Evolutionary conservation across 1,284 basidiomycete genomes (phyloP).

Genomic region (Trametes versicolor): DNA sequence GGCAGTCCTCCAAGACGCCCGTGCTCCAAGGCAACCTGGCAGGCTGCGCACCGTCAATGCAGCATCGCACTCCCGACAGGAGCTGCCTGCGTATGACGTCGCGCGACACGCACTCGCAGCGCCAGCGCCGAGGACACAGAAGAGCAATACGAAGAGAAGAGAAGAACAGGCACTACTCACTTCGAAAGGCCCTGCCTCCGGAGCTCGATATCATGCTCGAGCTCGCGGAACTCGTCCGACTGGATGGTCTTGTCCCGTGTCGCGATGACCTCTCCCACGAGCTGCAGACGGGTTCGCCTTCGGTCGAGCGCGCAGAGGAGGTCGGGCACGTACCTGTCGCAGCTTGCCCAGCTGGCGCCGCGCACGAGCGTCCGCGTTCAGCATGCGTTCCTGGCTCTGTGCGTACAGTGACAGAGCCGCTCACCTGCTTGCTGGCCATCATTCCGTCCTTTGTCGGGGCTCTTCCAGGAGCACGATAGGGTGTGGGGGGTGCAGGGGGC

Average conservation of each 20-base stretch:
- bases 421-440: constrained; percentile 50
- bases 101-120: not conserved
- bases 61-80: not conserved
- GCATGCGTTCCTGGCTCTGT: not conserved
- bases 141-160: not conserved
- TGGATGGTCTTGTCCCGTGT: constrained; percentile 48
- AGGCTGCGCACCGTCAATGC: not conserved
- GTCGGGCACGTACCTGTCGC: constrained; percentile 43
- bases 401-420: constrained; percentile 18
- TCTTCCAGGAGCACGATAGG: not conserved
- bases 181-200: constrained; percentile 47
- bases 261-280: constrained; percentile 48
- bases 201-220: constrained; percentile 49
- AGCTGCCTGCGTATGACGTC: not conserved
- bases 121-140: not conserved
- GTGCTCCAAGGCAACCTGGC: not conserved
- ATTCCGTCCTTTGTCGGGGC: constrained; percentile 25
- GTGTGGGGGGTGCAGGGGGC: constrained; percentile 2
- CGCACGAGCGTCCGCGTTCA: constrained; percentile 25
- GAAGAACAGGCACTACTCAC: constrained; percentile 35
- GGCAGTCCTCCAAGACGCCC: not conserved
- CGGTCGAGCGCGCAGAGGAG: not conserved
- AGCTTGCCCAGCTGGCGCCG: constrained; percentile 47
- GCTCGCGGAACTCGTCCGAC: constrained; percentile 50
- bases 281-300: constrained; percentile 40